Percentiles rank a stretch among this genome's conserved stretches.
Evolutionary conservation across 2,329 filamentous ascomycete species (phyloP).

Genomic region (Cadophora luteo-olivacea): DNA sequence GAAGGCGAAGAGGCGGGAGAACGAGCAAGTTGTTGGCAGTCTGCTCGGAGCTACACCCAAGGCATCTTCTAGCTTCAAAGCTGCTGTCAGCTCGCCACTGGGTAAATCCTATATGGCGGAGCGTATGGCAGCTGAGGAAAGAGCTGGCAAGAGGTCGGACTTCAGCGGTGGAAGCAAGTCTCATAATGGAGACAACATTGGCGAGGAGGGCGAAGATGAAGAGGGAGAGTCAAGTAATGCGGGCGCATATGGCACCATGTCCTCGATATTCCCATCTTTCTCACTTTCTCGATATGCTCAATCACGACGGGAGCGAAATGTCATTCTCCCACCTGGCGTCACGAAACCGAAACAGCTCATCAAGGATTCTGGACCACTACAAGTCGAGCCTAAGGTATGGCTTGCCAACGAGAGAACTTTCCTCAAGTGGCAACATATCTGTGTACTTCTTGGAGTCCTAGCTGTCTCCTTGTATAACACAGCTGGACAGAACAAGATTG

Average conservation of each 20-base stretch:
- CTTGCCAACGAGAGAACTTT: conserved; percentile 98
- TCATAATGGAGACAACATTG: conserved; percentile 38
- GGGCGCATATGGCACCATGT: conserved; percentile 62
- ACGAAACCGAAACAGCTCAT: conserved; percentile 85
- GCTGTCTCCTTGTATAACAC: conserved; percentile 89
- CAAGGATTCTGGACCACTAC: conserved; percentile 90
- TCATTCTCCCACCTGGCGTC: conserved; percentile 83
- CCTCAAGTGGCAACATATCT: conserved; percentile 98
- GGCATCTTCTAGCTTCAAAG: conserved; percentile 58
- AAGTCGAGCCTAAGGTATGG: conserved; percentile 98
- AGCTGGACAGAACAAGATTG: conserved; percentile 79
- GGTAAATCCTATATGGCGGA: conserved; percentile 69
- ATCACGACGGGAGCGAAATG: conserved; percentile 57
- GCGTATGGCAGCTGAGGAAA: conserved; percentile 55
- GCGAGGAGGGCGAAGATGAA: conserved; percentile 49
- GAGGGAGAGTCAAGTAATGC: conserved; percentile 43
- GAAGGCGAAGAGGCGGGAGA: conserved; percentile 80
- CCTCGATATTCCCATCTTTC: conserved; percentile 81
- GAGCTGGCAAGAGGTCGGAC: conserved; percentile 41
- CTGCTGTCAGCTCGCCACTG: conserved; percentile 69
- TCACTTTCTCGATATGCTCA: conserved; percentile 79
- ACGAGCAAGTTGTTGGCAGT: conserved; percentile 88
- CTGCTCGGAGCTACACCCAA: conserved; percentile 66
- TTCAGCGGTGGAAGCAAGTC: conserved; percentile 35
- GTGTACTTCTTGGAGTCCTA: conserved; percentile 82